Base-by-base conservation (phyloP, 768 basidiomycete genomes). In the Albatrellus ellisii region DNA sequence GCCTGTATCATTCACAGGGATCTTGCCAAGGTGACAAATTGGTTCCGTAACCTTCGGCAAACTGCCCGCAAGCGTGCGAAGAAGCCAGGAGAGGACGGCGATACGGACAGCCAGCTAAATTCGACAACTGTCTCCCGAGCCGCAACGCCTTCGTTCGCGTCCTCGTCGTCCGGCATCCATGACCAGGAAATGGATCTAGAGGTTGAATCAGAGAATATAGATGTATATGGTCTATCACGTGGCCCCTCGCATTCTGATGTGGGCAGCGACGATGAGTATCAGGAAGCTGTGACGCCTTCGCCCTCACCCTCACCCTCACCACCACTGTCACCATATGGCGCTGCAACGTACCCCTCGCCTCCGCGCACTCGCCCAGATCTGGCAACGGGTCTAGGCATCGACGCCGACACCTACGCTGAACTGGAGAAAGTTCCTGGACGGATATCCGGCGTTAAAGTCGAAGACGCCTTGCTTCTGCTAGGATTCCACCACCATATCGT, bases 21-120 rank as follows among this genome's bases (percentile, higher is more conserved):
- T 59, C 59, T 87, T 43, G 79, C 77, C 49, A 85, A 84, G 60
- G 83, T 88, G 40, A 85, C 84, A 14, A 88, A 88, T 57, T 88
- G 84, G 84, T 87, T 87, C 67, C 69, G 84, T 26, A 88, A 88
- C 55, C 67, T 87, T 44, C 73, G 84, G 27, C 84, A 88, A 61
- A 81, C 80, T 14, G 70, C 83, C n/a, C 64, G 83, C 32, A 85
- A 77, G 59, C 75, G 83, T 18, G 69, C 72, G 4, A 43, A 75
- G 68, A 60, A 72, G 63, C 48, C 56, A 60, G 64, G 68, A 51
- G 70, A 70, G 48, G 65, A 63, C 45, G 65, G 64, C 43, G 61
- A 66, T 43, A 49, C 46, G 26, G 41, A 49, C 27, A 48, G 43
- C 32, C 57, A 59, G 44, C 48, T 59, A 11, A 62, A 60, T 43